Conservation (phyloP, 2,329 filamentous ascomycete genomes). For the Talaromyces sp. region DNA sequence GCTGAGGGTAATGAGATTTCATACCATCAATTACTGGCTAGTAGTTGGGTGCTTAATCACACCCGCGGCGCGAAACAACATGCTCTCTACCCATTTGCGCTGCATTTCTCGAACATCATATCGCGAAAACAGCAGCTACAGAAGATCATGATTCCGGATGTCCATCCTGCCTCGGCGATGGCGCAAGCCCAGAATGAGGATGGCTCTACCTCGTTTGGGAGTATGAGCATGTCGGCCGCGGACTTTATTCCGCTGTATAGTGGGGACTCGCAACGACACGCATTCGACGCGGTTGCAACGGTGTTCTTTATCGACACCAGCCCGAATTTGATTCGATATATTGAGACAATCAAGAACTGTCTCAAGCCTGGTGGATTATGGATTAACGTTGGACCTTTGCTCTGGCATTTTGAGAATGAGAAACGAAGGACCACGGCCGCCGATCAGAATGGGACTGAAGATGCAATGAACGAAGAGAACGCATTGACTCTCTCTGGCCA, state of each 20-base stretch:
- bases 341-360: slow-evolving; percentile 77
- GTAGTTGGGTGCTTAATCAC: slow-evolving; percentile 55
- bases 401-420: slow-evolving; percentile 89
- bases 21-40: slow-evolving; percentile 91
- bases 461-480: slow-evolving; percentile 22
- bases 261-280: slow-evolving; percentile 56
- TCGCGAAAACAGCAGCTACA: slow-evolving; percentile 71
- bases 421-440: slow-evolving; percentile 22
- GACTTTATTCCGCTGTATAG: slow-evolving; percentile 89
- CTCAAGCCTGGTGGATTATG: slow-evolving; percentile 74
- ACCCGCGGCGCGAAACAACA: slow-evolving; percentile 61
- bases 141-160: slow-evolving; percentile 72
- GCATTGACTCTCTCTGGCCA: background rate
- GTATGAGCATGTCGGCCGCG: slow-evolving; percentile 89
- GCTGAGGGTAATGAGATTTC: slow-evolving; percentile 94
- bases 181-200: slow-evolving; percentile 28
- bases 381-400: slow-evolving; percentile 82
- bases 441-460: slow-evolving; percentile 46
- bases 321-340: slow-evolving; percentile 84
- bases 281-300: slow-evolving; percentile 78
- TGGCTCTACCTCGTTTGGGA: slow-evolving; percentile 48
- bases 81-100: slow-evolving; percentile 77
- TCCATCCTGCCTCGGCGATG: slow-evolving; percentile 65
- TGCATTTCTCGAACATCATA: slow-evolving; percentile 82
- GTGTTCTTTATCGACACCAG: slow-evolving; percentile 98